Percentiles rank a stretch among this genome's conserved stretches.
phyloP scores from a whole-genome alignment of 1,284 basidiomycete species.

The Apiotrichum gamsii region DNA sequence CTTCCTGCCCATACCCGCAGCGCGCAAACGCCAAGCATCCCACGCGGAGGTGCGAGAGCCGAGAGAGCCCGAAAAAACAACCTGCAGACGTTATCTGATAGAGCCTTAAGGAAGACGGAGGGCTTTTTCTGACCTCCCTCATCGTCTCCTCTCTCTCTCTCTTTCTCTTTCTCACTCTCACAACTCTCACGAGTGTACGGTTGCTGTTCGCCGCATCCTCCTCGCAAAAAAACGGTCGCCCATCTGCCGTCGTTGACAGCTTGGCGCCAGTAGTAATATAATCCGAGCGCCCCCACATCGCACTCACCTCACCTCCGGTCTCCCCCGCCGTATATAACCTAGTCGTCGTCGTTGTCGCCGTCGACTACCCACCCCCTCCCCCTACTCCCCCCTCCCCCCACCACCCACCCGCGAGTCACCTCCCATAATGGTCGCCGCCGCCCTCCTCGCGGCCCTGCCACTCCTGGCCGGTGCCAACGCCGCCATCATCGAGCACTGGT shows the following conservation, averaged over 20 bases:
- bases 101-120: too few species aligned
- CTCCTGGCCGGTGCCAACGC: conserved; percentile 25
- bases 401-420: not conserved
- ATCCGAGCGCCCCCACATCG: too few species aligned
- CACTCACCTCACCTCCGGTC: too few species aligned
- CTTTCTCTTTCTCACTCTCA: not conserved
- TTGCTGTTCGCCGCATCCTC: not conserved
- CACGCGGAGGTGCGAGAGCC: too few species aligned
- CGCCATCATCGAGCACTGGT: conserved; percentile 45
- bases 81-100: too few species aligned
- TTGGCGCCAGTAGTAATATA: not conserved
- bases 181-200: too few species aligned
- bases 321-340: too few species aligned
- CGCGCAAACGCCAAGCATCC: too few species aligned
- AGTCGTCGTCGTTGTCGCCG: too few species aligned
- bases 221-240: not conserved
- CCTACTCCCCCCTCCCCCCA: not conserved
- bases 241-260: not conserved
- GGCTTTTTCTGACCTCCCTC: too few species aligned
- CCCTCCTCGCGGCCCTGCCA: conserved; percentile 18
- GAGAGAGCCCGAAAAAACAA: too few species aligned
- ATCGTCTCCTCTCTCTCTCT: not conserved
- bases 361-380: not conserved
- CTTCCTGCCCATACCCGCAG: too few species aligned
- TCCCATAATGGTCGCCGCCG: conserved; percentile 13